Evolutionary conservation across 2,329 filamentous ascomycete species (phyloP).

Genomic region (Neofusicoccum umdonicola): DNA sequence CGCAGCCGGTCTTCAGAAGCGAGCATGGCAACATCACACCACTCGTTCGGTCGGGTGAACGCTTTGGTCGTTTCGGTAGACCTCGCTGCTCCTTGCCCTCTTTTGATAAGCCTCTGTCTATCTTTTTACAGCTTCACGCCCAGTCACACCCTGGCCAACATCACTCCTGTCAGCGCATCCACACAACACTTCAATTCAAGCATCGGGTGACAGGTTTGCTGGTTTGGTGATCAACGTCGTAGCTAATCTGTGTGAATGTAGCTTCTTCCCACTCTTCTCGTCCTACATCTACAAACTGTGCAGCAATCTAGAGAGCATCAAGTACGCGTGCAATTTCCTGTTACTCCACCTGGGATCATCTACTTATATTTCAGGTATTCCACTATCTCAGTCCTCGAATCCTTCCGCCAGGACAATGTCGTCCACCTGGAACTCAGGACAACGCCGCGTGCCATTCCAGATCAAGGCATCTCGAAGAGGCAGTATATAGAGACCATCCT

Average conservation of each 20-base stretch:
- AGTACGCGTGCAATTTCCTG: conserved; percentile 47
- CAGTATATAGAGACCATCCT: conserved; percentile 67
- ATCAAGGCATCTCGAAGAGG: conserved; percentile 55
- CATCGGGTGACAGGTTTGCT: neutral
- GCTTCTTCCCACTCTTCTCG: conserved; percentile 76
- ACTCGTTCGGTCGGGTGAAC: neutral
- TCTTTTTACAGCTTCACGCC: neutral
- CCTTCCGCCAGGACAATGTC: conserved; percentile 68
- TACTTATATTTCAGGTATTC: conserved; percentile 51
- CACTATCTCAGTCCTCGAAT: conserved; percentile 57
- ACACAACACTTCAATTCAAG: neutral
- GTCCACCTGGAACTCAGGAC: conserved; percentile 78
- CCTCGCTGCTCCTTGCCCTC: neutral
- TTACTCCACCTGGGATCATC: neutral
- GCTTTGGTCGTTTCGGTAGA: neutral
- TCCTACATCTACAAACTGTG: conserved; percentile 77
- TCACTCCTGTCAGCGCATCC: too few relatives aligned
- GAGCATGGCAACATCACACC: neutral
- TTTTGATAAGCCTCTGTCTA: neutral
- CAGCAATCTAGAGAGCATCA: conserved; percentile 60
- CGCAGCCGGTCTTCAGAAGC: neutral
- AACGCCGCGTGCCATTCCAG: conserved; percentile 65
- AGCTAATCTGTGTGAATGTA: conserved; percentile 16
- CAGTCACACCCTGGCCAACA: too few relatives aligned
- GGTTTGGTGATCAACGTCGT: neutral